Evolutionary conservation across 2,329 filamentous ascomycete genomes (phyloP), one percentile per base, ranked within the genome.

Genomic region (Cercospora zeina): DNA sequence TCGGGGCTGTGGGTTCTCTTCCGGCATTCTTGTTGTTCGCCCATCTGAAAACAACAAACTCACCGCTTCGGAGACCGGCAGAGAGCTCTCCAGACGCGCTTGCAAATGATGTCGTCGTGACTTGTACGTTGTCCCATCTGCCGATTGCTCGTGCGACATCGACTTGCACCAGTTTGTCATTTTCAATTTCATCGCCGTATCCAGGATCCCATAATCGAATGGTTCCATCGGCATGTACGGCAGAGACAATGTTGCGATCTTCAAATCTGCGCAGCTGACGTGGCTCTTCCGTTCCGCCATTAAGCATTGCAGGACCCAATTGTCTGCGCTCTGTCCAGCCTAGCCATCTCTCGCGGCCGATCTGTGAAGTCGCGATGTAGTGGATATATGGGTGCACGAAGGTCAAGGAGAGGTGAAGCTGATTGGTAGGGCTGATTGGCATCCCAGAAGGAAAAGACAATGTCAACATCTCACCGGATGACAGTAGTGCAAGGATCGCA

Each of bases 201-300:
- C 95, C 95, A 19, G 89, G 86, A 76, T 99, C 95, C 92, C 93
- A 99, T 6, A 97, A 80, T 33, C 93, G 84, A n/a, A 99, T 82
- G 0, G 90, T 96, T 58, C 93, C 91, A 76, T 99, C 95, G 2
- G 89, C 91, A 74, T 99, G 93, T 0, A 91, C 89, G 4, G 90
- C 91, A 64, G 93, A 89, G 6, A 96, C 83, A 49, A 97, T 85
- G 61, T 92, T 96, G 53, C 95, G 85, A 64, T 87, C 84, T 71
- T 96, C 92, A 69, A 90, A 93, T 65, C 90, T 82, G 70, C 91
- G 90, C 42, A 90, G 79, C 6, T 87, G 85, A 65, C 87, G 85
- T 4, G 82, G 81, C 1, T 85, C 88, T 73, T 90, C 88, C 1
- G 87, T 88, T 7, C 95, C 95, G 59, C 95, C 95, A 66, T 86